Percentiles rank a stretch among this genome's conserved stretches.
phyloP scores from a whole-genome alignment of 2,329 filamentous ascomycete genomes.

The Clonostachys byssicola region DNA sequence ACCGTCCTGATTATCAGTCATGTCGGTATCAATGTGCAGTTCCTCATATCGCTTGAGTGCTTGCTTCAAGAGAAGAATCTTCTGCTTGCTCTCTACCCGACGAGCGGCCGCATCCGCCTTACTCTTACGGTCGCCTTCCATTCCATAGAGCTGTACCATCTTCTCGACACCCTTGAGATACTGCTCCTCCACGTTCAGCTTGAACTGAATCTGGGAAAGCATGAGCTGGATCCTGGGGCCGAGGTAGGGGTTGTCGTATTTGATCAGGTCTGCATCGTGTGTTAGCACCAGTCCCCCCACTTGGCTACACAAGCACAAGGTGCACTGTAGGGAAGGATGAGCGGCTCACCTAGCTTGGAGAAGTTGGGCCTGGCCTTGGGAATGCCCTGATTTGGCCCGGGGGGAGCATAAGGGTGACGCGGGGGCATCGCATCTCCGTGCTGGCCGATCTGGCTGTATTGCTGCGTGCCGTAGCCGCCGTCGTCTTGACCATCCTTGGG shows the following conservation, averaged over 20 bases:
- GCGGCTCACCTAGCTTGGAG: conserved; percentile 78
- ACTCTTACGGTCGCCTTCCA: conserved; percentile 96
- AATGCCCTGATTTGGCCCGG: conserved; percentile 58
- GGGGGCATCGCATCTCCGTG: conserved; percentile 76
- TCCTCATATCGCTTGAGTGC: conserved; percentile 96
- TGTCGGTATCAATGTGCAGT: conserved; percentile 89
- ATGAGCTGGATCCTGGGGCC: conserved; percentile 98
- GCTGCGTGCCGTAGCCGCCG: conserved; percentile 57
- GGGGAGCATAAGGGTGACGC: conserved; percentile 70
- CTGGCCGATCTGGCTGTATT: conserved; percentile 54
- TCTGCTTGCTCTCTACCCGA: conserved; percentile 93
- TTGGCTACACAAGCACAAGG: conserved; percentile 4
- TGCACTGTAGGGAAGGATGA: neutral
- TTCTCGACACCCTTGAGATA: conserved; percentile 99
- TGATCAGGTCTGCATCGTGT: conserved; percentile 74
- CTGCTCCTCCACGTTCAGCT: conserved; percentile 96
- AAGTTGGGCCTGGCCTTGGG: conserved; percentile 84
- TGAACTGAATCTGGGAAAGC: conserved; percentile 98
- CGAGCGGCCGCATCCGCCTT: conserved; percentile 86
- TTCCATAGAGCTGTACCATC: conserved; percentile 96
- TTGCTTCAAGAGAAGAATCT: conserved; percentile 93
- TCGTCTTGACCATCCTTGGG: conserved; percentile 66
- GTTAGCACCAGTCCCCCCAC: conserved; percentile 2
- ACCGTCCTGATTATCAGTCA: conserved; percentile 77
- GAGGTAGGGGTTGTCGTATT: conserved; percentile 94